Evolutionary conservation across 2,329 filamentous ascomycete species (phyloP).

Genomic region (Didymella pinodella): DNA sequence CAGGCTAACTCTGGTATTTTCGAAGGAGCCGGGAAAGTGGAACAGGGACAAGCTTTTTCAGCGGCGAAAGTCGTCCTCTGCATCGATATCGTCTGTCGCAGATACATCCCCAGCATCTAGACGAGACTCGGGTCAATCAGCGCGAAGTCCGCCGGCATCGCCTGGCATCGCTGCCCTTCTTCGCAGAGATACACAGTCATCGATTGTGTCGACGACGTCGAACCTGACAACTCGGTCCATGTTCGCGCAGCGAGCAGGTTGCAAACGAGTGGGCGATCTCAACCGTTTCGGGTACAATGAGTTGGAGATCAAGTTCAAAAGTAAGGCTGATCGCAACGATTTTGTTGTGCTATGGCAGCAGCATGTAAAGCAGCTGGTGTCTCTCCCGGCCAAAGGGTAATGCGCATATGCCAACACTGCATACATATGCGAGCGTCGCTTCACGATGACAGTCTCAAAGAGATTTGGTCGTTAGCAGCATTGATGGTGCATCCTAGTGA

Average conservation of each 20-base stretch:
- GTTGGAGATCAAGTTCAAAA: constrained; percentile 41
- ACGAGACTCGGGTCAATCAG: constrained; percentile 3
- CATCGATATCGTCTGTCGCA: constrained; percentile 1
- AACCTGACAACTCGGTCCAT: constrained; percentile 22
- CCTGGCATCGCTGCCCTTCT: constrained; percentile 20
- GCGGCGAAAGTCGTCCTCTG: constrained; percentile 31
- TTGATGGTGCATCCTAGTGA: neutral
- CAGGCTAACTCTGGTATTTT: constrained; percentile 37
- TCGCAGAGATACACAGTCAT: constrained; percentile 24
- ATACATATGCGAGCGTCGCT: neutral
- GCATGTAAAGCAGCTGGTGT: constrained; percentile 28
- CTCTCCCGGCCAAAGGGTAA: neutral
- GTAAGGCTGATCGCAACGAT: constrained; percentile 35
- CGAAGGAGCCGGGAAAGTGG: constrained; percentile 41
- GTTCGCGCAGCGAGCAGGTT: constrained; percentile 1
- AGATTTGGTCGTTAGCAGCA: neutral
- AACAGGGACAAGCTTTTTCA: constrained; percentile 37
- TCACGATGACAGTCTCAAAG: neutral
- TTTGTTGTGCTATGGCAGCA: constrained; percentile 41
- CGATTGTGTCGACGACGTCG: constrained; percentile 21
- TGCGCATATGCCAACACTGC: neutral
- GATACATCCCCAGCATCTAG: constrained; percentile 7
- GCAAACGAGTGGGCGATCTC: constrained; percentile 20
- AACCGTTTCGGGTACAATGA: constrained; percentile 42
- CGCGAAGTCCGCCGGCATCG: constrained; percentile 21